phyloP scores from a whole-genome alignment of 2,329 filamentous ascomycete species.

The Neonectria neomacrospora region DNA sequence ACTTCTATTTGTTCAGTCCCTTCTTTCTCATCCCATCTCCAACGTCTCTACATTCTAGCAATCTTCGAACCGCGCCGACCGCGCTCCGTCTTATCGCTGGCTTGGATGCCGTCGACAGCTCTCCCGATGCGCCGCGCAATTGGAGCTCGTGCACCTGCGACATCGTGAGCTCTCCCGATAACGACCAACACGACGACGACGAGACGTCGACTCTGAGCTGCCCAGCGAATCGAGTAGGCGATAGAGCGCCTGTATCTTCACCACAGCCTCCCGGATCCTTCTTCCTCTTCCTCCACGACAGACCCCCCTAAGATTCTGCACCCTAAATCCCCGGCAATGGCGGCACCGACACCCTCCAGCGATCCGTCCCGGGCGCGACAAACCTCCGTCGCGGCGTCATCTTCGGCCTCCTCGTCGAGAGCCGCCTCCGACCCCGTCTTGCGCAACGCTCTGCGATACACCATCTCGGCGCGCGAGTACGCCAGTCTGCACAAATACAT shows the following conservation, averaged over 20 bases:
- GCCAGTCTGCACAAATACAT: slow-evolving; percentile 85
- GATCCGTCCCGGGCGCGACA: slow-evolving; percentile 37
- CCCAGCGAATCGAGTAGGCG: not conserved
- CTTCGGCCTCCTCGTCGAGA: slow-evolving; percentile 34
- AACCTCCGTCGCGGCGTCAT: slow-evolving; percentile 7
- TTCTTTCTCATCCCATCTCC: not conserved
- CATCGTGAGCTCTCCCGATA: slow-evolving; percentile 27
- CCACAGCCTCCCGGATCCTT: not conserved
- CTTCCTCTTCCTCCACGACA: not conserved
- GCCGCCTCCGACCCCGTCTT: slow-evolving; percentile 72
- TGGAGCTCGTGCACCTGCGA: slow-evolving; percentile 40
- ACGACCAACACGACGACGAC: not conserved
- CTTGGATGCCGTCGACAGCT: slow-evolving; percentile 40
- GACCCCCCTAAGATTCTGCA: not conserved
- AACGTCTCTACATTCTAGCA: not conserved
- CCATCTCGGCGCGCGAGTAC: slow-evolving; percentile 87
- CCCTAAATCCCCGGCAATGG: slow-evolving; percentile 31
- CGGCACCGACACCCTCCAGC: slow-evolving; percentile 34
- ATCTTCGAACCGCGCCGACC: not conserved
- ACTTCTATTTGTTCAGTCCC: not conserved
- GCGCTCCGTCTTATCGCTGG: slow-evolving; percentile 14
- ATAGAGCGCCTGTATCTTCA: not conserved
- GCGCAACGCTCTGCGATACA: slow-evolving; percentile 88
- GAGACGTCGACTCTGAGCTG: slow-evolving; percentile 21
- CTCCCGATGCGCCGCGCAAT: slow-evolving; percentile 41